Conservation (phyloP, 2,329 filamentous ascomycete genomes). For the Pyrenophora graminea region DNA sequence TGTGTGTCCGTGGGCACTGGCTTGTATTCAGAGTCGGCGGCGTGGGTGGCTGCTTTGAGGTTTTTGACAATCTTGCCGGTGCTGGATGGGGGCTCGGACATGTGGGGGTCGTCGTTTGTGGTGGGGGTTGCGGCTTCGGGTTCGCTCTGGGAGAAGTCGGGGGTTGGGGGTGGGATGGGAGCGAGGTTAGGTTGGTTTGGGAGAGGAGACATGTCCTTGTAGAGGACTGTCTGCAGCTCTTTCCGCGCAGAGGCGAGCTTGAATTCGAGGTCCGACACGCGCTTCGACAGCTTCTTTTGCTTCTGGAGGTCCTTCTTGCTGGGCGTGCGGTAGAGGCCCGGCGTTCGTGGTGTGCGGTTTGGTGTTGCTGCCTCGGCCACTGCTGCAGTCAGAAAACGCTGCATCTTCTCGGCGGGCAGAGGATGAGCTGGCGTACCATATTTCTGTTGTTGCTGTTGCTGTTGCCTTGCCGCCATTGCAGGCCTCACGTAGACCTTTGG, state of each 20-base stretch:
- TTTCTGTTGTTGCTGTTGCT: too few species aligned
- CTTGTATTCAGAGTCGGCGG: conserved; percentile 38
- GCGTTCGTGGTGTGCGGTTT: conserved; percentile 25
- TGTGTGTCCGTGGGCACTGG: too few species aligned
- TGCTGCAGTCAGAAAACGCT: conserved; percentile 9
- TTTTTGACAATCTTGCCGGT: conserved; percentile 44
- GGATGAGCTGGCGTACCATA: conserved; percentile 8
- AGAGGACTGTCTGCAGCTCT: conserved; percentile 57
- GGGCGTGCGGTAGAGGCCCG: conserved; percentile 51
- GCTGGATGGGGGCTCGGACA: conserved; percentile 14
- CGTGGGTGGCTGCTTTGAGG: conserved; percentile 40
- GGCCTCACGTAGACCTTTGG: conserved; percentile 41
- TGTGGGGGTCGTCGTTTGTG: conserved; percentile 20
- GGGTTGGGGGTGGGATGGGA: conserved; percentile 28
- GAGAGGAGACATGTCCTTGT: conserved; percentile 48
- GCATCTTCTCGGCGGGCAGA: conserved; percentile 6
- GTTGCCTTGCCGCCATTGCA: conserved; percentile 13
- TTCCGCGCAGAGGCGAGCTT: conserved; percentile 61
- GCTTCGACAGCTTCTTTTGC: conserved; percentile 62
- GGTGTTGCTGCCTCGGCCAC: conserved; percentile 14
- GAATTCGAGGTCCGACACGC: conserved; percentile 63
- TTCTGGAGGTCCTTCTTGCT: conserved; percentile 62
- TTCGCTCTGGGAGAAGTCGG: conserved; percentile 25
- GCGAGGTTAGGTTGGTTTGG: conserved; percentile 41
- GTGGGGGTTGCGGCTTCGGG: conserved; percentile 30